Evolutionary conservation across 768 basidiomycete species (phyloP), one percentile per base, ranked within the genome.

Genomic region (Hypholoma sublateritium): DNA sequence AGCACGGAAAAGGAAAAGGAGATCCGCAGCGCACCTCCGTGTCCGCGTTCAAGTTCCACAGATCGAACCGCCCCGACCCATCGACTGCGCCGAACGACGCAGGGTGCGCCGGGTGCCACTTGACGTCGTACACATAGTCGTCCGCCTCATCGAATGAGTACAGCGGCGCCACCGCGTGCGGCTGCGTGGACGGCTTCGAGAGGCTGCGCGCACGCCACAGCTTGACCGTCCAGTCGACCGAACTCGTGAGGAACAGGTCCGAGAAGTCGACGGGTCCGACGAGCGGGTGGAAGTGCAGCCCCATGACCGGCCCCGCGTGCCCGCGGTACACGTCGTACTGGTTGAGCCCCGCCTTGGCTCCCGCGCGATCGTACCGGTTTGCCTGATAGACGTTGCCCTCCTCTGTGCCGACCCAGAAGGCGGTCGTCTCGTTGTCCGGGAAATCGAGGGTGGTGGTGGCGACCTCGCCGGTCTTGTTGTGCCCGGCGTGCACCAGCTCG

Each of bases 141-240:
- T 95, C 94, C 12, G 95, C 92, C 71, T 98, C 96, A 62, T 99
- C 96, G 66, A 99, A 98, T 39, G 93, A 94, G 69, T 95, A 90
- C 21, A 98, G 63, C 2, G 96, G 92, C 0, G 83, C 44, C n/a
- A 95, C 78, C 16, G 72, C 70, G 62, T 84, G 81, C 16, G 77
- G 75, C 0, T 75, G 66, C 36, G 87, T 86, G 6, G 88, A 87
- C 7, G 90, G 83, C 71, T 92, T 92, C 42, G 88, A 78, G 37
- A 88, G 74, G 11, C 83, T 85, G 72, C 87, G 92, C 7, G 92
- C 83, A 41, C 94, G 80, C 97, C 97, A 99, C 2, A 99, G 76
- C 72, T 98, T 98, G 66, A 97, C 91, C 9, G 96, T 98, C 97
- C 97, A 99, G 70, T 99, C 97, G 35, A 93, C 95, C 11, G 91